Base-by-base conservation (phyloP, 495 filamentous ascomycete genomes). In the Penicillium verhagenii region DNA sequence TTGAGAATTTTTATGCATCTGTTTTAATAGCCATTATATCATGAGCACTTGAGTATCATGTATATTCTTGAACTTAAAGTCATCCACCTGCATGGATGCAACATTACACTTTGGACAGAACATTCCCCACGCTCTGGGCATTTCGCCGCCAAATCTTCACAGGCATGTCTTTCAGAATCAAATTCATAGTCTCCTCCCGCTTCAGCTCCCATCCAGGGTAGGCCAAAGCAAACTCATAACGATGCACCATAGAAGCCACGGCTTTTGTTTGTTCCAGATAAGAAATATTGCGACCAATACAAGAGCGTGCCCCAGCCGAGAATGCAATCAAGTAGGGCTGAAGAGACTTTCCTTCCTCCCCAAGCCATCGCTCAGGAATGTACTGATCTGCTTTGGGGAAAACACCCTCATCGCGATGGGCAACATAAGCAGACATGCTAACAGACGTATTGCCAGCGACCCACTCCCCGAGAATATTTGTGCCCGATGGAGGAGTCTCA, bases 221-320 rank as follows among this genome's bases (percentile, higher is more conserved):
- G 20, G 72, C 56, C 49, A 80, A 50, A 18, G 69, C 67, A 56
- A 80, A 72, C 7, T 76, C 68, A 59, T 75, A 79, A 16, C 73
- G 64, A 53, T 77, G 72, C 14, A 79, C 67, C 45, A 79, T 47
- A 11, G 66, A 68, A 10, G 76, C 73, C 46, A 78, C 31, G 2
- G 72, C 57, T 37, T 76, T 72, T 0, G 67, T 67, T 60, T 79
- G 75, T 60, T 78, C 75, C 28, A 79, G 59, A 43, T 76, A 77
- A 1, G 68, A 63, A 38, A 78, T 74, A 47, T 75, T 77, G 11
- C 72, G 58, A 14, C 73, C 73, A 58, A 76, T 74, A 43, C 73
- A 76, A 20, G 69, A 70, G 4, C 73, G 53, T 1, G 70, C 69
- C 11, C 74, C 74, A 1, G 74, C 67, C 21, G 60, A 63, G 52